Evolutionary conservation across 306 rosid species (phyloP), one percentile per base, ranked within the genome.

Genomic region (Prunus mume): DNA sequence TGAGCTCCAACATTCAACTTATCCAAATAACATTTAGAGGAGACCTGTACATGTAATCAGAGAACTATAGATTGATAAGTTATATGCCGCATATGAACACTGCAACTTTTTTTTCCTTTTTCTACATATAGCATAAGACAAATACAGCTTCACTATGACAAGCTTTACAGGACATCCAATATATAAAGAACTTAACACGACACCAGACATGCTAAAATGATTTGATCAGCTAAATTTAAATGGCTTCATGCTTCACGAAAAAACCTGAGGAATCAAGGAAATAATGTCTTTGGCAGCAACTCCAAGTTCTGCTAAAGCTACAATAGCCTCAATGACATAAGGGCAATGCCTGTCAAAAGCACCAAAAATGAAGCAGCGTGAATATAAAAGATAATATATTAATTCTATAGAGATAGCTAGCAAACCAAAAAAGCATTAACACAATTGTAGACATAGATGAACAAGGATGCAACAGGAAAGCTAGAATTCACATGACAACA

Each of bases 181-280:
- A 2, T 11, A 30, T 79, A 63, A 58, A 55, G 62, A 78, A 60
- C 57, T 17, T 34, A 54, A 46, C 24, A 65, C 24, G 22, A 15
- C 14, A 73, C 12, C 9, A 6, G 24, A 20, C 34, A 24, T 54
- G 47, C 66, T 51, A 24, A 41, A 38, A 66, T 62, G 43, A 79
- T 46, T 46, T 52, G 71, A 34, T 43, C 69, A 74, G 63, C 28
- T 12, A 71, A 49, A 51, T 41, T 54, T 63, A 70, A 81, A 46
- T 57, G 20, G 19, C 28, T 38, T 66, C 45, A 72, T 65, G 69
- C 63, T 80, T 74, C 68, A 66, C 15, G 55, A 84, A 81, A 85
- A 72, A 83, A 92, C 99, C 99, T 92, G 99, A 60, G 99, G 96
- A 85, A 91, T 89, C 89, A 96, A 80, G 55, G 96, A 91, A 76